These are phyloP conservation scores for Calonectria pteridis DNA, from an alignment of 2,329 filamentous ascomycete species.

Conservation along the genomic window DNA sequence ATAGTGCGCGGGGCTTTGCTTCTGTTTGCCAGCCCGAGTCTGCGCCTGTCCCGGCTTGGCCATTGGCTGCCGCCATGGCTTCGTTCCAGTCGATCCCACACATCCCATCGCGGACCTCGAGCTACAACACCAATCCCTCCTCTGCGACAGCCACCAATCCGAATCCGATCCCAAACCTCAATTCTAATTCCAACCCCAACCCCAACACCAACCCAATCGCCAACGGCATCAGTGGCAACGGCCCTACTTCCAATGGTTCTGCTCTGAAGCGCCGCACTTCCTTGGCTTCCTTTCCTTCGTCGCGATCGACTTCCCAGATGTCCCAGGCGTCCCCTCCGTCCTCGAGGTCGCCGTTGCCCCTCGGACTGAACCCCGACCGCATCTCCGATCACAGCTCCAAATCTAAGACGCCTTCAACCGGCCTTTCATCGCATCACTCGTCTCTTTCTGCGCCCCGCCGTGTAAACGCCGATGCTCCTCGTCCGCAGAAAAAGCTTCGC, in stretches of 20 bases:
- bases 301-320: conserved; percentile 69
- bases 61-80: conserved; percentile 38
- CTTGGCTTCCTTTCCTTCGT: conserved; percentile 74
- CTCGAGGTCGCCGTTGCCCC: conserved; percentile 67
- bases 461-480: conserved; percentile 63
- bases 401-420: conserved; percentile 70
- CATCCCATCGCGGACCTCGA: conserved; percentile 50
- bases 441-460: conserved; percentile 66
- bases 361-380: conserved; percentile 63
- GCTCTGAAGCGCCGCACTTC: conserved; percentile 61
- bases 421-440: conserved; percentile 72
- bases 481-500: conserved; percentile 67
- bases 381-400: conserved; percentile 71
- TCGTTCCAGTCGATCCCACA: conserved; percentile 54
- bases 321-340: conserved; percentile 66
- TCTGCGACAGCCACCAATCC: conserved; percentile 9
- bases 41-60: conserved; percentile 30
- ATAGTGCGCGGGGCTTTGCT: conserved; percentile 25
- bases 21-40: conserved; percentile 23
- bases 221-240: conserved; percentile 53
- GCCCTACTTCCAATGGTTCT: conserved; percentile 49
- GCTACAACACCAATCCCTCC: conserved; percentile 34
- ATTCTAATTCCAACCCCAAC: conserved; percentile 32
- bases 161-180: neutral
- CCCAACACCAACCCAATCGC: conserved; percentile 22